phyloP scores from a whole-genome alignment of 2,329 filamentous ascomycete genomes.

The Fusarium nurragi region DNA sequence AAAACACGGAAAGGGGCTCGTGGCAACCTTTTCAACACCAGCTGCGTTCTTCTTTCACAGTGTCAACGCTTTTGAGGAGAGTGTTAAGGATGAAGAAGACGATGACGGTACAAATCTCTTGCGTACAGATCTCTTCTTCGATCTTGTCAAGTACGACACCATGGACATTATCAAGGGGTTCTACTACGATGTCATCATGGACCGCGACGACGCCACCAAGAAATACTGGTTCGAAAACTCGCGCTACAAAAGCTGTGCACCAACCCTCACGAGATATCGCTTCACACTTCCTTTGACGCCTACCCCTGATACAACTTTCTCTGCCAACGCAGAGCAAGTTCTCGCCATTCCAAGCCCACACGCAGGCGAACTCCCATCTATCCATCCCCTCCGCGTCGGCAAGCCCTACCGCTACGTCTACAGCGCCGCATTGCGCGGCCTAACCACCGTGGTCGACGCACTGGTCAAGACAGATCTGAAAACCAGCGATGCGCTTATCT shows the following conservation, averaged over 20 bases:
- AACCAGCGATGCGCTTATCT: conserved; percentile 62
- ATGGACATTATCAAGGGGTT: conserved; percentile 71
- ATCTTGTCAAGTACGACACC: conserved; percentile 71
- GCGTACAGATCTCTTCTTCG: conserved; percentile 66
- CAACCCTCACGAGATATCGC: conserved; percentile 56
- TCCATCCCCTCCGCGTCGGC: conserved; percentile 66
- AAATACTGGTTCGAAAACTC: conserved; percentile 56
- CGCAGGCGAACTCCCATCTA: conserved; percentile 71
- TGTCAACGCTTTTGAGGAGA: conserved; percentile 78
- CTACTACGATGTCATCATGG: conserved; percentile 74
- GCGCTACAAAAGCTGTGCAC: conserved; percentile 49
- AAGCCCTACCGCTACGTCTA: conserved; percentile 70
- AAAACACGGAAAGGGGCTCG: conserved; percentile 66
- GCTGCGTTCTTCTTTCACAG: conserved; percentile 83
- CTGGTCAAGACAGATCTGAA: conserved; percentile 72
- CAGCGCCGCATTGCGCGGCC: conserved; percentile 63
- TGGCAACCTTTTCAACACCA: conserved; percentile 73
- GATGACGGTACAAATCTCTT: conserved; percentile 59
- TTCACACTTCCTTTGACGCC: conserved; percentile 49
- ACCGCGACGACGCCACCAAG: conserved; percentile 57
- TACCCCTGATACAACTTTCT: conserved; percentile 24
- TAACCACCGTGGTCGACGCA: conserved; percentile 68
- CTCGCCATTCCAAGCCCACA: conserved; percentile 62
- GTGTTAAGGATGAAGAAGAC: conserved; percentile 48
- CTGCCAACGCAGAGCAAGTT: conserved; percentile 47